A percentile compares a stretch with the other conserved stretches of the same genome.
Evolutionary conservation across 257 asterid species (phyloP).

Genomic region (Phtheirospermum japonicum): DNA sequence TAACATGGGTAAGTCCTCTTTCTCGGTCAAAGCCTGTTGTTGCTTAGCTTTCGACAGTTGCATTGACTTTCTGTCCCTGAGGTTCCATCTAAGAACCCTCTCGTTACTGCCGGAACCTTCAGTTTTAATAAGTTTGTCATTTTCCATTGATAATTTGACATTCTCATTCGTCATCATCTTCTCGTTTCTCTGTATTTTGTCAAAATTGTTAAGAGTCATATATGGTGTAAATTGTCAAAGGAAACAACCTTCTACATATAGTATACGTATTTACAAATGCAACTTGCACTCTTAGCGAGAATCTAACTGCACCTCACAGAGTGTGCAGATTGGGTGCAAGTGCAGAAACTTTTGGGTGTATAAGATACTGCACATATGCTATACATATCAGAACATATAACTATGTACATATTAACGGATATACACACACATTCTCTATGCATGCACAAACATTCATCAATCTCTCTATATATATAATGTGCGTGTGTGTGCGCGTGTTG

Average conservation of each 20-base stretch:
- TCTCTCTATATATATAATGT: too few relatives aligned
- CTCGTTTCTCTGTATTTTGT: not conserved
- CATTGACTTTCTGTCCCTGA: not conserved
- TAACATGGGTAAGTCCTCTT: not conserved
- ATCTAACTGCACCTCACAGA: not conserved
- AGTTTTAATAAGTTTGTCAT: not conserved
- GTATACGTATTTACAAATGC: not conserved
- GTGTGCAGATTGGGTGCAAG: not conserved
- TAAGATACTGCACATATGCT: not conserved
- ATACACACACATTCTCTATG: not conserved
- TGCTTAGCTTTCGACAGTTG: not conserved
- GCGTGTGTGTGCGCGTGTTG: too few relatives aligned
- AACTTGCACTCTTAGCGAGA: not conserved
- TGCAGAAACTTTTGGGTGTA: not conserved
- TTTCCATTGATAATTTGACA: not conserved
- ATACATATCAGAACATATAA: not conserved
- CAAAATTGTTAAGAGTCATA: not conserved
- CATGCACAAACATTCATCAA: too few relatives aligned
- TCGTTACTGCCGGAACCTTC: not conserved
- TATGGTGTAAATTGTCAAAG: not conserved
- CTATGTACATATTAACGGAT: not conserved
- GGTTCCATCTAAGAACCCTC: conserved; percentile 8
- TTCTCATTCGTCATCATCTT: conserved; percentile 1
- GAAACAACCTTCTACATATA: not conserved
- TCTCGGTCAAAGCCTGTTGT: not conserved